Conservation (phyloP, 164 flowering plant genomes). For the Vitis rupestris region DNA sequence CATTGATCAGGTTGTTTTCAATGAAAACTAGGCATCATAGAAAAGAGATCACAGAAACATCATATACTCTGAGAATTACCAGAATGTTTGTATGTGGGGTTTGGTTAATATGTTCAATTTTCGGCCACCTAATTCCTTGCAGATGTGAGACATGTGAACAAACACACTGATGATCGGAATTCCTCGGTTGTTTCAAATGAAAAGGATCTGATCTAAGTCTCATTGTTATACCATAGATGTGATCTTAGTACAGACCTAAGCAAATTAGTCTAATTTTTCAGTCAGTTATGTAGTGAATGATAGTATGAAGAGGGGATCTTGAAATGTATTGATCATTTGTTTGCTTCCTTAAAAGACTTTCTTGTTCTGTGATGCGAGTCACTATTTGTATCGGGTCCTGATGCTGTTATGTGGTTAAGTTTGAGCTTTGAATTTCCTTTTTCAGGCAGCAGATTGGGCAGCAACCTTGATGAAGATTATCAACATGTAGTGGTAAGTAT, state of each 20-base stretch:
- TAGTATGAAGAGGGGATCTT: background rate
- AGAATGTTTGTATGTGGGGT: constrained; percentile 22
- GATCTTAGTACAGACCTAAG: background rate
- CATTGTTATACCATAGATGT: too few relatives aligned
- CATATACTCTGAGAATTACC: constrained; percentile 15
- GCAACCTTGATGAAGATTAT: too few relatives aligned
- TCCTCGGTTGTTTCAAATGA: background rate
- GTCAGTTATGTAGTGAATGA: background rate
- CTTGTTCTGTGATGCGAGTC: background rate
- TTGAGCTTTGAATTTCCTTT: too few relatives aligned
- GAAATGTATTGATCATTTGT: background rate
- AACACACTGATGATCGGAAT: constrained; percentile 14
- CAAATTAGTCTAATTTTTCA: background rate
- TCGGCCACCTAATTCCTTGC: constrained; percentile 13
- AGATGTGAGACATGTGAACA: background rate
- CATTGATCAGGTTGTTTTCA: background rate
- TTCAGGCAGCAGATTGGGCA: too few relatives aligned
- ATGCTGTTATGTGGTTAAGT: background rate
- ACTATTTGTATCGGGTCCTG: too few relatives aligned
- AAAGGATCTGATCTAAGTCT: background rate
- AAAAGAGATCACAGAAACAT: constrained; percentile 6
- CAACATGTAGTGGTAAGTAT: too few relatives aligned
- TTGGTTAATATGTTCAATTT: constrained; percentile 16
- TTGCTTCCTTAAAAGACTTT: background rate
- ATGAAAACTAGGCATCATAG: constrained; percentile 1